A percentile compares a stretch with the other conserved stretches of the same genome.
Conservation (phyloP, 2,329 filamentous ascomycete species). For the Arthroderma sp. region DNA sequence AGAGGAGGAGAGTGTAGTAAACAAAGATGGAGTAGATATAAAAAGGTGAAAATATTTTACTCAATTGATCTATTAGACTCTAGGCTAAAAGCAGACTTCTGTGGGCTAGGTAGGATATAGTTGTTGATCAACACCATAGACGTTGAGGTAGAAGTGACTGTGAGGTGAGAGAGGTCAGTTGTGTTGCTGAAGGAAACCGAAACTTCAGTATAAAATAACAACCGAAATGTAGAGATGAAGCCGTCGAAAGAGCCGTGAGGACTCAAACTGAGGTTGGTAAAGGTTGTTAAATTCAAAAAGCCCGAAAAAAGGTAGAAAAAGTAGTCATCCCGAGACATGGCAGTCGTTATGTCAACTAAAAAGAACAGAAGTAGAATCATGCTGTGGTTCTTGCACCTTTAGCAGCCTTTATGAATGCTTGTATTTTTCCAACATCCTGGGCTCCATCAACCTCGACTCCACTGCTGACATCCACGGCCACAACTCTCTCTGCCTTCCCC, state of each 20-base stretch:
- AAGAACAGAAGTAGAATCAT: not conserved
- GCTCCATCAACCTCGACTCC: conserved; percentile 76
- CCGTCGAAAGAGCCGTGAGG: too few species aligned
- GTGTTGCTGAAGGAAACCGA: too few species aligned
- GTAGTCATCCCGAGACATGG: conserved; percentile 13
- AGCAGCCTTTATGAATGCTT: conserved; percentile 61
- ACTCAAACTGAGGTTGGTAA: too few species aligned
- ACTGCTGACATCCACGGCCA: conserved; percentile 85
- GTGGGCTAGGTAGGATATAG: too few species aligned
- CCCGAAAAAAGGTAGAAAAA: too few species aligned
- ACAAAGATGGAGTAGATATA: not conserved
- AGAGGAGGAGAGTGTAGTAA: not conserved
- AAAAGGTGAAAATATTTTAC: not conserved
- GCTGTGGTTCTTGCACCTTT: conserved; percentile 36
- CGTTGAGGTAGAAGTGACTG: too few species aligned
- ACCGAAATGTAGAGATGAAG: too few species aligned
- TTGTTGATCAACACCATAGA: too few species aligned
- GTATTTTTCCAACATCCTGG: conserved; percentile 71
- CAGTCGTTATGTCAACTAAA: not conserved
- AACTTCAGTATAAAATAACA: too few species aligned
- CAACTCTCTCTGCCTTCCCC: conserved; percentile 46
- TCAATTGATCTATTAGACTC: not conserved
- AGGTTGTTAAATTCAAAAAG: too few species aligned
- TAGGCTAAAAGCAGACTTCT: too few species aligned
- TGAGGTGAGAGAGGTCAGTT: too few species aligned